Base-by-base conservation (phyloP, 208 protist species). In the Leishmania gerbilli region DNA sequence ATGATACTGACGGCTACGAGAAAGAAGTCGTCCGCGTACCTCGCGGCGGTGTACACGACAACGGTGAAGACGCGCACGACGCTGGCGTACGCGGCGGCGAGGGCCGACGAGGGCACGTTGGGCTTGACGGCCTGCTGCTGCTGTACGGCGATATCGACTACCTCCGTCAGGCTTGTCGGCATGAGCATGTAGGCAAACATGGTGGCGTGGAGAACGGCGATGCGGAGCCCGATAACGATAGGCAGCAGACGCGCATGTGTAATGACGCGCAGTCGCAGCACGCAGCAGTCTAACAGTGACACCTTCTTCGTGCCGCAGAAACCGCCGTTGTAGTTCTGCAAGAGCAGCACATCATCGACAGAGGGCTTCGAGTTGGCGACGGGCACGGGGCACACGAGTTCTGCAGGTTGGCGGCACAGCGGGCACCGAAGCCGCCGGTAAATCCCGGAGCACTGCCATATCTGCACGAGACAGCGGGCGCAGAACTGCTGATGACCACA, bases 401-500 rank as follows among this genome's bases (percentile, higher is more conserved):
- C 67, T 27, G 85, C 82, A 31, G 67, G 72, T n/a, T 82, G 64
- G 1, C 86, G 86, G 75, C 86, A 89, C 71, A 89, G 62, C 74
- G 86, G 82, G 51, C 86, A 89, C 40, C 74, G 84, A 37, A 89
- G 62, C n/a, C 74, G 78, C 55, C 71, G 81, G 60, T 86, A 81
- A 42, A 64, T 56, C 27, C 77, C 76, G 27, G 58, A 71, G 67
- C 82, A 79, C 77, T 75, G 68, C 84, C 82, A 87, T 40, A 89
- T 72, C 76, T 84, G 80, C 64, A 87, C 75, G 45, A 88, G 56
- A 79, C 86, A 89, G 76, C 64, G 71, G 60, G 86, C 86, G 51
- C 86, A 89, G 71, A 80, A 87, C 45, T 74, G 34, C 27, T 69
- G 53, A 68, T 89, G 86, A 8, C 83, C 86, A 34, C 86, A 89